Base-by-base conservation (phyloP, 2,329 filamentous ascomycete genomes). In the Calonectria pauciramosa region DNA sequence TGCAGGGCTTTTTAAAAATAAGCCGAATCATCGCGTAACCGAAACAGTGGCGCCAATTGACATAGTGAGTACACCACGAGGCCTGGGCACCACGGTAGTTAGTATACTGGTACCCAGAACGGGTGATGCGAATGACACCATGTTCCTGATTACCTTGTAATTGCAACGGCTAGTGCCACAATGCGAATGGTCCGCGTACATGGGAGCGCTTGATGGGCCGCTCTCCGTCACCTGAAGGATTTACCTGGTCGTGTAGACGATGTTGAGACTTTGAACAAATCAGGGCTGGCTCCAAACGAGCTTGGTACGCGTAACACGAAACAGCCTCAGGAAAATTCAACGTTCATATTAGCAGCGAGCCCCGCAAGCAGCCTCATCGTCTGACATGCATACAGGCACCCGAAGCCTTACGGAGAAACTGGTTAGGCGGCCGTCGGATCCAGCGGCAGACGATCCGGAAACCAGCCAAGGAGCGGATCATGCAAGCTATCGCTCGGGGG, bases 1-100 rank as follows among this genome's bases (percentile, higher is more conserved):
- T 56, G 28, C 49, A 47, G 34, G 60, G 28, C 13, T 23, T 41
- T 41, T 71, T 54, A 2, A 56, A 56, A 52, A 47, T 38, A 20
- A 63, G 56, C 34, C 56, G 34, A 63, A 36, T 63, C 56, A 41
- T 63, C 13, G 34, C 14, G 36, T 63, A 63, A 63, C 56, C 30
- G 63, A 72, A 68, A 72, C 70, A 56, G 65, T 65, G 38, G 23
- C 28, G 36, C 36, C 65, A 38, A 49, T 49, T 56, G 13, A 56
- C 9, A 63, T 20, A 2, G 56, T 63, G 56, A 63, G 23, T 6
- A 63, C 54, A 60, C 34, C 54, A 60, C 36, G 68, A 70, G 68
- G 41, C 41, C 34, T 34, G 10, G 26, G 38, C 34, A 30, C 32
- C 41, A 49, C 28, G 49, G 36, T 14, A 26, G 20, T 10, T 14